Conservation (phyloP, 768 basidiomycete genomes). For the Pleurotus djamor region DNA sequence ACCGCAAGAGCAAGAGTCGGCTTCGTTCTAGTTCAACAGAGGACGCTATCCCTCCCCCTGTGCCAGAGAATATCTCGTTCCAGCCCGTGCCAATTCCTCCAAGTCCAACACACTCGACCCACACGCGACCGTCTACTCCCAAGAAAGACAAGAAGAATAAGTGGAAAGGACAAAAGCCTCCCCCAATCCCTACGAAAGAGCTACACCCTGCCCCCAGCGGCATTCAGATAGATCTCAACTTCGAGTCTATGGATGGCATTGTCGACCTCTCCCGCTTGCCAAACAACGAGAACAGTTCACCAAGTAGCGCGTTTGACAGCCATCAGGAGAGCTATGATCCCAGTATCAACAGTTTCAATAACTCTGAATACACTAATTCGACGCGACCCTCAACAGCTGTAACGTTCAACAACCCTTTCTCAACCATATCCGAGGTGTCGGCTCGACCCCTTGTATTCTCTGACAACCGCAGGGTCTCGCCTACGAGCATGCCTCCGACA, state of each 20-base stretch:
- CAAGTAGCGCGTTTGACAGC: conserved; percentile 38
- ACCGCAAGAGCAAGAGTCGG: conserved; percentile 35
- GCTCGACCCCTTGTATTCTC: conserved; percentile 14
- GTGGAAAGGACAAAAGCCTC: conserved; percentile 26
- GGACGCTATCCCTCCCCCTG: conserved; percentile 27
- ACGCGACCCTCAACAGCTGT: conserved; percentile 20
- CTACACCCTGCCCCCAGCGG: conserved; percentile 29
- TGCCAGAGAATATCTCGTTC: conserved; percentile 18
- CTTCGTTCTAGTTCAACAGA: conserved; percentile 30
- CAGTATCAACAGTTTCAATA: conserved; percentile 25
- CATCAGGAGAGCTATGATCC: conserved; percentile 13
- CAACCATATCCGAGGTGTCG: conserved; percentile 19
- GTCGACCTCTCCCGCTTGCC: conserved; percentile 44
- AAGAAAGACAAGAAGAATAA: conserved; percentile 28
- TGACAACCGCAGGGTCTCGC: conserved; percentile 46
- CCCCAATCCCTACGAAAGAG: conserved; percentile 27
- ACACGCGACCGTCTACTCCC: conserved; percentile 10
- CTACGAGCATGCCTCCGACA: conserved; percentile 35
- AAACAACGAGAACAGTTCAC: conserved; percentile 32
- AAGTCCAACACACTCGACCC: conserved; percentile 11
- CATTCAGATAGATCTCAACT: conserved; percentile 61
- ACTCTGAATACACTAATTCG: conserved; percentile 25
- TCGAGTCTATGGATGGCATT: conserved; percentile 82
- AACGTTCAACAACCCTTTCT: conserved; percentile 42
- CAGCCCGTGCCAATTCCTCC: conserved; percentile 15